Evolutionary conservation across 1,284 basidiomycete genomes (phyloP).

Genomic region (Testicularia cyperi): DNA sequence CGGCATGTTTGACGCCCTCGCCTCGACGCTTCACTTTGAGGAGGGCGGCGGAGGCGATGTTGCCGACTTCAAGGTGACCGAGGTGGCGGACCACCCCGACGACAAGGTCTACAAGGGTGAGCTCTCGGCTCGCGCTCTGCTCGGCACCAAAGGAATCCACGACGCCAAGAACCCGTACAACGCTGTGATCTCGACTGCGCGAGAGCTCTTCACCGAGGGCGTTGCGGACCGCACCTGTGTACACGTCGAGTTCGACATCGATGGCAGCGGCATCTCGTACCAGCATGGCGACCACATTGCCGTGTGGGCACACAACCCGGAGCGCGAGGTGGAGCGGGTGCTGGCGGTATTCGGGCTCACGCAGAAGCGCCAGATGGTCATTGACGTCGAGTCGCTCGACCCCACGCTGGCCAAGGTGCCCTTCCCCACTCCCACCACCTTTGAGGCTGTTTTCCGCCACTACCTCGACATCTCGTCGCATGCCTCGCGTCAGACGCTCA

Average conservation of each 20-base stretch:
- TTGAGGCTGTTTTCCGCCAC: slow-evolving; percentile 88
- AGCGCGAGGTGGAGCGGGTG: slow-evolving; percentile 84
- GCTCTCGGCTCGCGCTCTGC: slow-evolving; percentile 72
- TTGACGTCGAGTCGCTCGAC: slow-evolving; percentile 88
- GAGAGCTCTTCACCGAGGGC: slow-evolving; percentile 78
- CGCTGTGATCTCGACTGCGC: slow-evolving; percentile 74
- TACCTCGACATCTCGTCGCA: slow-evolving; percentile 94
- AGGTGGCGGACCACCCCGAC: slow-evolving; percentile 65
- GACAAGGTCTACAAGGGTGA: slow-evolving; percentile 57
- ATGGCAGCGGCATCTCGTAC: slow-evolving; percentile 94
- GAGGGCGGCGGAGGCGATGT: slow-evolving; percentile 93
- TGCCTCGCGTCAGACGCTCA: slow-evolving; percentile 88
- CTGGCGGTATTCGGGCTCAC: slow-evolving; percentile 81
- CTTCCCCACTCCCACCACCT: slow-evolving; percentile 95
- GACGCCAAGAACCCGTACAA: slow-evolving; percentile 97
- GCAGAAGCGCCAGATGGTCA: slow-evolving; percentile 70
- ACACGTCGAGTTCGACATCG: slow-evolving; percentile 90
- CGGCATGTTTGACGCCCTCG: slow-evolving; percentile 87
- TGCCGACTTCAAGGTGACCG: slow-evolving; percentile 89
- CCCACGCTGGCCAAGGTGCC: slow-evolving; percentile 97
- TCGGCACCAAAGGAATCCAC: slow-evolving; percentile 80
- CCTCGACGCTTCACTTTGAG: slow-evolving; percentile 78
- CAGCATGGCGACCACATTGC: slow-evolving; percentile 98
- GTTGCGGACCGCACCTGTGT: slow-evolving; percentile 83
- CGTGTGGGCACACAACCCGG: slow-evolving; percentile 93